phyloP scores from a whole-genome alignment of 2,329 filamentous ascomycete genomes.

The Colletotrichum phormii region DNA sequence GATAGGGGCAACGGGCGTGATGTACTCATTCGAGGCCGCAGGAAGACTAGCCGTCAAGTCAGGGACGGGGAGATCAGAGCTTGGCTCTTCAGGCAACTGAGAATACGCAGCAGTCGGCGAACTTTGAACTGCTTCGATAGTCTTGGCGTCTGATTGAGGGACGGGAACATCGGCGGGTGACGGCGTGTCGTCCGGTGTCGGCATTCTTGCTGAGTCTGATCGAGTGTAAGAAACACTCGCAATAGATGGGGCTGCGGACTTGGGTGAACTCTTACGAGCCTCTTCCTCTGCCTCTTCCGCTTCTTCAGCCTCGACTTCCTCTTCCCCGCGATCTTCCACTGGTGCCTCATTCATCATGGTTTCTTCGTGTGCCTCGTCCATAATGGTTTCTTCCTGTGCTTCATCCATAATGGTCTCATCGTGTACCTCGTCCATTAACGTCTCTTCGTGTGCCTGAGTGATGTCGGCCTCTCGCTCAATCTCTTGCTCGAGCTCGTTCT shows the following conservation, averaged over 20 bases:
- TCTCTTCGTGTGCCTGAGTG: background rate
- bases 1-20: conserved; percentile 51
- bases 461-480: background rate
- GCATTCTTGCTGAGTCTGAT: conserved; percentile 58
- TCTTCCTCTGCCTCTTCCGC: conserved; percentile 28
- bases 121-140: conserved; percentile 21
- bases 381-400: background rate
- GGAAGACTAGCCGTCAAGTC: conserved; percentile 21
- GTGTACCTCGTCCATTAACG: background rate
- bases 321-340: conserved; percentile 10
- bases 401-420: background rate
- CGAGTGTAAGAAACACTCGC: conserved; percentile 46
- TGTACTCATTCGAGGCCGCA: conserved; percentile 39
- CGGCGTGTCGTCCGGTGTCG: conserved; percentile 65
- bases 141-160: conserved; percentile 33
- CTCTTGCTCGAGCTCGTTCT: background rate
- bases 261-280: conserved; percentile 24
- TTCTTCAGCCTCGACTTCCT: conserved; percentile 11
- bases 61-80: conserved; percentile 26
- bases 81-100: conserved; percentile 2
- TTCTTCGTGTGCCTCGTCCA: background rate
- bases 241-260: conserved; percentile 41
- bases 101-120: conserved; percentile 15
- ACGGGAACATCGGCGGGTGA: conserved; percentile 44
- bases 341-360: background rate